phyloP scores from a whole-genome alignment of 2,329 filamentous ascomycete species.

The Talaromyces sp. region DNA sequence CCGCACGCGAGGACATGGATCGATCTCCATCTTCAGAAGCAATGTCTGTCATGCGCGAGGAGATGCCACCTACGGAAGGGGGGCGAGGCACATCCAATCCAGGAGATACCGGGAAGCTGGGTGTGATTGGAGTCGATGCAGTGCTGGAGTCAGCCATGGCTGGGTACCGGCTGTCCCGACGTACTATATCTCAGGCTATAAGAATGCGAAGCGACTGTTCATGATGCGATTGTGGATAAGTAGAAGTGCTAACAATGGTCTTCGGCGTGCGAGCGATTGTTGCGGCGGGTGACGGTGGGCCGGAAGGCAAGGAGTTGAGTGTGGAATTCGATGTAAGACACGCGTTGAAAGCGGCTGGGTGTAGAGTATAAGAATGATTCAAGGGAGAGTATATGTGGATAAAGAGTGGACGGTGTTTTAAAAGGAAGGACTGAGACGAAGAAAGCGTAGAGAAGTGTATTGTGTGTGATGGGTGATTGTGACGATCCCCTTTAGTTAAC shows the following conservation, averaged over 20 bases:
- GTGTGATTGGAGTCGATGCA: slow-evolving; percentile 14
- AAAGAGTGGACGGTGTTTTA: slow-evolving; percentile 10
- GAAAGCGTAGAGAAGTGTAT: background rate
- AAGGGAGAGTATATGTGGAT: background rate
- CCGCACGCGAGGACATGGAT: slow-evolving; percentile 23
- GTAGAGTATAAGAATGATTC: slow-evolving; percentile 4
- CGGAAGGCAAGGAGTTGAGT: slow-evolving; percentile 7
- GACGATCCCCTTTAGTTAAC: background rate
- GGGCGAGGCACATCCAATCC: slow-evolving; percentile 52
- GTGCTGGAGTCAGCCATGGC: slow-evolving; percentile 17
- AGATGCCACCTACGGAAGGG: slow-evolving; percentile 51
- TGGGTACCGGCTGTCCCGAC: background rate
- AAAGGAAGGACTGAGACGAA: slow-evolving; percentile 10
- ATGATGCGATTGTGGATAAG: background rate
- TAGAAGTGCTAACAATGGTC: background rate
- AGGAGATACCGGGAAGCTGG: slow-evolving; percentile 19
- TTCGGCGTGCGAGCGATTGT: background rate
- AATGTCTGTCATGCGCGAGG: slow-evolving; percentile 67
- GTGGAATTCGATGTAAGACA: slow-evolving; percentile 1
- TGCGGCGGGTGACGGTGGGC: slow-evolving; percentile 4
- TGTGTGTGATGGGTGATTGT: background rate
- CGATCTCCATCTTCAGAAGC: slow-evolving; percentile 51
- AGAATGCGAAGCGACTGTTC: slow-evolving; percentile 5
- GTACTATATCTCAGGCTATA: background rate
- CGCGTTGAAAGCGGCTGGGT: background rate